These are phyloP conservation scores for Coniella lustricola DNA, from an alignment of 2,329 filamentous ascomycete species.

Conservation along the genomic window DNA sequence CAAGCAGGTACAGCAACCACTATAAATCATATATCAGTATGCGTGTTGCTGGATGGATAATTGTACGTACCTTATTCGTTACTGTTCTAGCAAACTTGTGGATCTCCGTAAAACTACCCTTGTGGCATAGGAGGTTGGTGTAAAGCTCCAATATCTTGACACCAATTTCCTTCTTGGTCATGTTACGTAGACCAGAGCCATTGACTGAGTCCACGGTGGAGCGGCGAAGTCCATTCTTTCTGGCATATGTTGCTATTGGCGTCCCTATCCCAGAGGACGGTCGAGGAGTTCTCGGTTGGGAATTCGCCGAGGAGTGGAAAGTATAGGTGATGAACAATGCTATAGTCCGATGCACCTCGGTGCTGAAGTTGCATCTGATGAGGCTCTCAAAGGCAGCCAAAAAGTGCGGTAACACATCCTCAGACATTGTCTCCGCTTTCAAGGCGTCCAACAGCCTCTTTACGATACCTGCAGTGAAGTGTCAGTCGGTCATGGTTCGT, in stretches of 20 bases:
- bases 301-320: conserved; percentile 55
- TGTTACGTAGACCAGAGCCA: conserved; percentile 21
- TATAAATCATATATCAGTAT: conserved; percentile 27
- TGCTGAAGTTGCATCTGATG: conserved; percentile 71
- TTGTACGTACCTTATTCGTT: conserved; percentile 71
- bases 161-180: conserved; percentile 65
- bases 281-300: conserved; percentile 45
- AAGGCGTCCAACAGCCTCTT: conserved; percentile 85
- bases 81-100: conserved; percentile 89
- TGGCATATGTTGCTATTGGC: conserved; percentile 32
- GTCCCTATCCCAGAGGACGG: conserved; percentile 26
- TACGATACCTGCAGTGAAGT: conserved; percentile 59
- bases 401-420: conserved; percentile 68
- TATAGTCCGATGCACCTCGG: conserved; percentile 77
- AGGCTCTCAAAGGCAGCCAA: conserved; percentile 72
- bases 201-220: conserved; percentile 24
- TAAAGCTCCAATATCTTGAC: conserved; percentile 71
- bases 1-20: conserved; percentile 89
- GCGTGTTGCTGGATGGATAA: not conserved
- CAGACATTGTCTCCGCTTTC: conserved; percentile 72
- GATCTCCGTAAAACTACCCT: conserved; percentile 60
- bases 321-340: conserved; percentile 92
- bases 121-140: conserved; percentile 68
- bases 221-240: conserved; percentile 27
- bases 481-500: conserved; percentile 16